Base-by-base conservation (phyloP, 2,329 filamentous ascomycete species). In the Pyrenophora tritici-repentis region DNA sequence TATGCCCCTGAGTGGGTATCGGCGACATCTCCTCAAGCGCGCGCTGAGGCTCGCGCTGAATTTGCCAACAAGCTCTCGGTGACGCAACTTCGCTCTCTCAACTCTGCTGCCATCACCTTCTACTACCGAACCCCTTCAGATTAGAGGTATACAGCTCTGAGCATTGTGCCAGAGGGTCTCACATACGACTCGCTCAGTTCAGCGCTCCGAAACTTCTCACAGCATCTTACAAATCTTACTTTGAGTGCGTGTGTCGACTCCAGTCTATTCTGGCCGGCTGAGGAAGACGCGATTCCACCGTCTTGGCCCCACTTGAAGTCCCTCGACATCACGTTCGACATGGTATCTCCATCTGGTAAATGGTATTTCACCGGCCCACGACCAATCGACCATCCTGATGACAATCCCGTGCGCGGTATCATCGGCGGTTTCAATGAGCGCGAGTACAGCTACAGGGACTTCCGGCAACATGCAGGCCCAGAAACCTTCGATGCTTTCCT, bases 401-500 rank as follows among this genome's bases (percentile, higher is more conserved):
- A 22, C 20, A 7, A 22, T 7, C 20, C 20, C 17, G 48, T 26
- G 8, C 17, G 29, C 17, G 52, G 53, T 8, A 44, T 41, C 10
- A 44, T 46, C 3, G 48, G 42, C n/a, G 32, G 40, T 31, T 32
- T 42, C 13, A 26, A 38, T 38, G 17, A 36, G 14, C 17, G 31
- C 34, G 26, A 48, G 22, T 42, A 14, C 39, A 36, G 18, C 22
- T 48, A 29, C 6, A 17, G 13, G 1, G 34, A 55, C 26, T 62
- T 52, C 42, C 55, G 59, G 8, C 24, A 53, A 6, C 35, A 50
- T 20, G 55, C 57, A 9, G 53, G 61, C 41, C 42, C 53, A 10
- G 22, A 50, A n/a, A 50, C 43, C 4, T 47, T 62, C 16, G 38
- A 49, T n/a, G 59, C 55, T 12, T 58, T 62, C 37, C 43, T 64